These are phyloP conservation scores for Typha latifolia DNA, from an alignment of 176 grass and related monocot species.

Conservation along the genomic window DNA sequence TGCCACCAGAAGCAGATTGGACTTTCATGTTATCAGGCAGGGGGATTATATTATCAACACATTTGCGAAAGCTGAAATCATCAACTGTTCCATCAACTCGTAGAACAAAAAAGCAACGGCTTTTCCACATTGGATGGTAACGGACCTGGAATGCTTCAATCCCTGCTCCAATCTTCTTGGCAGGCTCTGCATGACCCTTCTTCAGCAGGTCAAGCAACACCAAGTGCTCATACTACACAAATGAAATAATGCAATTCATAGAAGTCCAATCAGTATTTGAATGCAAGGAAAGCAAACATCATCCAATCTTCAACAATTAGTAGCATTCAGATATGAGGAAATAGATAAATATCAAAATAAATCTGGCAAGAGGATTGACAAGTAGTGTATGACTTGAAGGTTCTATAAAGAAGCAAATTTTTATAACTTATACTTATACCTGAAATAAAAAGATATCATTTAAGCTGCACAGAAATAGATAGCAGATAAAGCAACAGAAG, in stretches of 20 bases:
- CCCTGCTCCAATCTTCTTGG: slow-evolving; percentile 67
- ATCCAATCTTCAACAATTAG: too few relatives aligned
- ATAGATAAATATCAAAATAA: too few relatives aligned
- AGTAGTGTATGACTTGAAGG: too few relatives aligned
- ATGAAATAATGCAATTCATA: neutral
- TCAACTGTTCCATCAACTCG: slow-evolving; percentile 57
- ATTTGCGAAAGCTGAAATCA: slow-evolving; percentile 99
- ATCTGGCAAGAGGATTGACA: too few relatives aligned
- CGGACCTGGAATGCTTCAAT: slow-evolving; percentile 75
- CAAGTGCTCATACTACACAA: slow-evolving; percentile 76
- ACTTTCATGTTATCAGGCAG: slow-evolving; percentile 70
- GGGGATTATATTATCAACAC: slow-evolving; percentile 71
- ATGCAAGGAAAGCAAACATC: too few relatives aligned
- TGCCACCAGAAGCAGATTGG: slow-evolving; percentile 1
- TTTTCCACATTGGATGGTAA: slow-evolving; percentile 56
- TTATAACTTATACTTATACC: too few relatives aligned
- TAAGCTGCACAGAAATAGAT: too few relatives aligned
- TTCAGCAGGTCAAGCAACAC: slow-evolving; percentile 62
- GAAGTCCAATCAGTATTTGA: neutral
- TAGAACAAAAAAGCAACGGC: slow-evolving; percentile 70
- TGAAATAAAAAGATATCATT: too few relatives aligned
- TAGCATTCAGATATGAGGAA: too few relatives aligned
- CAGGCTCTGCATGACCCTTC: slow-evolving; percentile 63
- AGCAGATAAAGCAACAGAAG: too few relatives aligned
- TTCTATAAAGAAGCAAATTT: too few relatives aligned